Conservation (phyloP, 2,329 filamentous ascomycete genomes). For the Trichophyton verrucosum region DNA sequence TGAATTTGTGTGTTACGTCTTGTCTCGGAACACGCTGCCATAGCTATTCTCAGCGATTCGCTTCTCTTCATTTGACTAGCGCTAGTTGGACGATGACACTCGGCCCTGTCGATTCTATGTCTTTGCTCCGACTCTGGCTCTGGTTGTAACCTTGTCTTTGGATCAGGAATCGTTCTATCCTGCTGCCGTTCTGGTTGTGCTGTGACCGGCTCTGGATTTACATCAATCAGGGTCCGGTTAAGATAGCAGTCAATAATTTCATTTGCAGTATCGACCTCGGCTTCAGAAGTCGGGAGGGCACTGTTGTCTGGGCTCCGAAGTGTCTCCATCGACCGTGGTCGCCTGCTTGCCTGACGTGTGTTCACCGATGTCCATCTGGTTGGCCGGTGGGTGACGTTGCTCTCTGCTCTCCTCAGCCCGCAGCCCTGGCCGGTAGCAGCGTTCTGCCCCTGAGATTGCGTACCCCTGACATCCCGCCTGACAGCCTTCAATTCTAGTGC, state of each 20-base stretch:
- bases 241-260: conserved; percentile 9
- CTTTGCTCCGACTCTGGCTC: not conserved
- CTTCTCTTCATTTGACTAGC: not conserved
- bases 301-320: not conserved
- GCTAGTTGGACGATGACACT: not conserved
- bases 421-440: not conserved
- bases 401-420: not conserved
- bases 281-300: not conserved
- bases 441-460: not conserved
- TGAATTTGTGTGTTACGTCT: not conserved
- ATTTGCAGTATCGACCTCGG: not conserved
- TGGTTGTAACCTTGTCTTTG: not conserved
- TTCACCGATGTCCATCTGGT: not conserved
- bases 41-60: not conserved
- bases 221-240: not conserved
- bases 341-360: not conserved
- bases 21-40: not conserved
- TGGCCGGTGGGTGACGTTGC: not conserved
- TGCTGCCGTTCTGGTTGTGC: not conserved
- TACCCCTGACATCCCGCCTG: conserved; percentile 4
- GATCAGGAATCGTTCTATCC: not conserved
- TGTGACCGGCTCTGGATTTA: not conserved
- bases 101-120: not conserved
- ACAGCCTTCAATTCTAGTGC: conserved; percentile 1
- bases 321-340: not conserved